Base-by-base conservation (phyloP, 345 rosid species). In the Citrus medica region DNA sequence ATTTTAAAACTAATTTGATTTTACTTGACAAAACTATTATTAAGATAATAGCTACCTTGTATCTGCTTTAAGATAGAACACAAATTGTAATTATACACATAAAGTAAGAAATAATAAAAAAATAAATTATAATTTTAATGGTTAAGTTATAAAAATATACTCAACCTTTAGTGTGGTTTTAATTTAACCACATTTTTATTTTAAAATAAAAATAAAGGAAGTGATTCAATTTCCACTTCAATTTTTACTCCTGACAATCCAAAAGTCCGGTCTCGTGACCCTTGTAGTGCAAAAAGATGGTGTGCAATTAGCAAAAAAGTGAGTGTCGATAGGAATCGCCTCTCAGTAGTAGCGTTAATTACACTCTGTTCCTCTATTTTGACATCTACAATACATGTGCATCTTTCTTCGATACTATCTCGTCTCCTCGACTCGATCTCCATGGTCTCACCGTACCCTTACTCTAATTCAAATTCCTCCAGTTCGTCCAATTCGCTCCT, bases 141-240 rank as follows among this genome's bases (percentile, higher is more conserved):
- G 0, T 5, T 0, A 5, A 33, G 0, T 4, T 33, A 33, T 5
- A 33, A 33, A 33, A 5, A 33, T 0, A 5, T 4, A 0, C 0
- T 0, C 1, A 4, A 4, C 1, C 0, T 33, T 33, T 33, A 33
- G 6, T 0, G 35, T 1, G 0, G 1, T 0, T 33, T 33, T 33
- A 33, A 33, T 33, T 33, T 33, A 33, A 33, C 35, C 6, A 0
- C 35, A 0, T 33, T 33, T 33, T 33, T 33, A 35, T 35, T 33
- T 30, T 0, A 0, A 3, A 28, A 12, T 13, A 63, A 64, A 64
- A 32, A 3, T 3, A 2, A 1, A 17, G 9, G 35, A 6, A 6
- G 4, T 16, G 7, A 40, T 27, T 6, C 19, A 8, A 61, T 61
- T 10, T 40, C 59, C 77, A 62, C 77, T 62, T 32, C 1, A 9